Conservation (phyloP, 495 filamentous ascomycete genomes). For the Trichoderma virens region DNA sequence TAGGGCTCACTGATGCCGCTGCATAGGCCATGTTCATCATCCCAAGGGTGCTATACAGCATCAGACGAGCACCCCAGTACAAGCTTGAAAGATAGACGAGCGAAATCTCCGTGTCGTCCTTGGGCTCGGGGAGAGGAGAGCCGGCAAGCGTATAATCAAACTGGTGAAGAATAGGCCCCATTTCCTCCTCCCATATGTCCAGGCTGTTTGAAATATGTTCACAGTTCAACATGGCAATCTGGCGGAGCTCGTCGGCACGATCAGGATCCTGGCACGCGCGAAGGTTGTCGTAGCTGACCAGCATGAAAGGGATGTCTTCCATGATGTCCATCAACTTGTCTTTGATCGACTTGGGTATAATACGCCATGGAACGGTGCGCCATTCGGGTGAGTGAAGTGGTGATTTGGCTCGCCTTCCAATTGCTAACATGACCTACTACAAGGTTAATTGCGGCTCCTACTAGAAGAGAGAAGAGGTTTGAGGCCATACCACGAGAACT, state of each 20-base stretch:
- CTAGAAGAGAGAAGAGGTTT: neutral
- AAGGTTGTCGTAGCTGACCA: neutral
- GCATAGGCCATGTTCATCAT: neutral
- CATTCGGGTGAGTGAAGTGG: neutral
- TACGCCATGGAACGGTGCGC: neutral
- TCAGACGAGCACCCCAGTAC: constrained; percentile 1
- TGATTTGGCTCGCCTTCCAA: neutral
- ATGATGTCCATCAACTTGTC: constrained; percentile 4
- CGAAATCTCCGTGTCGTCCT: neutral
- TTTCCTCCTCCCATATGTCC: neutral
- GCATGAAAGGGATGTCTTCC: neutral
- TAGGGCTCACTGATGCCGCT: neutral
- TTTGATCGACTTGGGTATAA: neutral
- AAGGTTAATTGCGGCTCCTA: neutral
- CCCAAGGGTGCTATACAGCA: constrained; percentile 1
- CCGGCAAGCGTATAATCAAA: neutral
- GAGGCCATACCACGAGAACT: neutral
- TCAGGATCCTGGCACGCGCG: neutral
- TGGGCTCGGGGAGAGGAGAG: neutral
- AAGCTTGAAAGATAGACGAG: neutral
- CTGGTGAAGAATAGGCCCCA: neutral
- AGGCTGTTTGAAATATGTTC: neutral
- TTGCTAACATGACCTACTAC: neutral
- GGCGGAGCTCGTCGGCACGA: neutral
- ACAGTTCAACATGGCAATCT: neutral